Conservation (phyloP, 108 stramenopile genomes). For the Skeletonema potamos region DNA sequence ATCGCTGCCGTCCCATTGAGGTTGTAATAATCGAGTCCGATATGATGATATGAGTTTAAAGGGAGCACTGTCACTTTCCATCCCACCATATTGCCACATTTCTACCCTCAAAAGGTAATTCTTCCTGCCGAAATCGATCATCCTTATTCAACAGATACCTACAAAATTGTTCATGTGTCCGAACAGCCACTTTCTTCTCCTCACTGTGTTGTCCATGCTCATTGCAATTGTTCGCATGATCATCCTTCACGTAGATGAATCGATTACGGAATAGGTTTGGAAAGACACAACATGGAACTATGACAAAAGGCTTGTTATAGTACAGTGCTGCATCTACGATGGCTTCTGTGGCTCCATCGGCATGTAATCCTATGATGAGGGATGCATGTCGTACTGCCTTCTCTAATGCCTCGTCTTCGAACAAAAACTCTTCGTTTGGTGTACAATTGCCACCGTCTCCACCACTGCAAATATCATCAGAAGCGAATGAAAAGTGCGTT, state of each 20-base stretch:
- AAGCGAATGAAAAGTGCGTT: slow-evolving; percentile 47
- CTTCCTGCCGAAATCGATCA: slow-evolving; percentile 26
- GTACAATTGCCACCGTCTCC: not conserved
- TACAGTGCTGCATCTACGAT: slow-evolving; percentile 78
- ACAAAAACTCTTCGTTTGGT: not conserved
- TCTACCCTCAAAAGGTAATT: slow-evolving; percentile 65
- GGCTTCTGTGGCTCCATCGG: slow-evolving; percentile 87
- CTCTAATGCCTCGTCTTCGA: slow-evolving; percentile 3
- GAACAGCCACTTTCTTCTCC: slow-evolving; percentile 53
- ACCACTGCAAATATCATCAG: not conserved
- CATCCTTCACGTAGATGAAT: slow-evolving; percentile 14
- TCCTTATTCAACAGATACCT: slow-evolving; percentile 53
- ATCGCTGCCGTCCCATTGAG: too few relatives aligned
- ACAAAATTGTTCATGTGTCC: slow-evolving; percentile 84
- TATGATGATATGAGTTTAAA: too few relatives aligned
- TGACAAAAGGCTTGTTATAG: slow-evolving; percentile 80
- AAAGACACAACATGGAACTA: slow-evolving; percentile 90
- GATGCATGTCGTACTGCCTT: slow-evolving; percentile 47
- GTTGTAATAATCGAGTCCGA: too few relatives aligned
- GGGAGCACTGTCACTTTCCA: slow-evolving; percentile 22
- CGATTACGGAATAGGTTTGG: slow-evolving; percentile 64
- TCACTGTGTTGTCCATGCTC: not conserved
- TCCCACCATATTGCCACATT: slow-evolving; percentile 62
- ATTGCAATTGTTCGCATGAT: not conserved
- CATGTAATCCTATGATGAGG: slow-evolving; percentile 80